These are phyloP conservation scores for Pythium volutum DNA, from an alignment of 352 stramenopile genomes.

Conservation along the genomic window DNA sequence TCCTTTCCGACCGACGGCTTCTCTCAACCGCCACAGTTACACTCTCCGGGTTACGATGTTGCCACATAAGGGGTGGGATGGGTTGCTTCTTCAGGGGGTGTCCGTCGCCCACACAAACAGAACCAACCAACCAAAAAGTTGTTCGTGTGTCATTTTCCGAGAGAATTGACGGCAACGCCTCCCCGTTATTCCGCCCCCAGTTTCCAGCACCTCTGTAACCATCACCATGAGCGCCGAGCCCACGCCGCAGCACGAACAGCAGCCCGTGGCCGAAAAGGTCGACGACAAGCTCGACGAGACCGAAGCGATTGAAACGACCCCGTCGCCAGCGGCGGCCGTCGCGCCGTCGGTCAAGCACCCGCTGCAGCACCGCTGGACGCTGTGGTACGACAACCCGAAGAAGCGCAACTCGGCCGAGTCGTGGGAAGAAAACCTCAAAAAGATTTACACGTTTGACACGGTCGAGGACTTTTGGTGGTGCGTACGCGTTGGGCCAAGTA, in stretches of 20 bases:
- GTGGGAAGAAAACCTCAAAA: constrained; percentile 90
- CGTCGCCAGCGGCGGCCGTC: constrained; percentile 30
- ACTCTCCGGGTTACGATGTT: constrained; percentile 12
- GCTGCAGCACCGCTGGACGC: constrained; percentile 83
- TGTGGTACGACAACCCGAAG: constrained; percentile 91
- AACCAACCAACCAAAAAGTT: constrained; percentile 33
- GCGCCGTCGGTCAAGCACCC: constrained; percentile 66
- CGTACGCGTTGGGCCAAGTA: too few relatives aligned
- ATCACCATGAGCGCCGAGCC: constrained; percentile 29
- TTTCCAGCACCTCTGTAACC: neutral
- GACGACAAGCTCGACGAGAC: constrained; percentile 25
- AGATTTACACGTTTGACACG: constrained; percentile 93
- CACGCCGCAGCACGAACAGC: constrained; percentile 29
- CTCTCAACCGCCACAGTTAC: constrained; percentile 5
- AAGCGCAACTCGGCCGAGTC: constrained; percentile 84
- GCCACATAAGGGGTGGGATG: constrained; percentile 6
- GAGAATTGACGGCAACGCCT: constrained; percentile 1
- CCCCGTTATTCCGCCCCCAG: neutral
- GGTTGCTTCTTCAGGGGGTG: constrained; percentile 17
- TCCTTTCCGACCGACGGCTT: constrained; percentile 20
- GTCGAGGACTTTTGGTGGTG: constrained; percentile 97
- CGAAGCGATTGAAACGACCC: constrained; percentile 28
- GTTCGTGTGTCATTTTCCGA: constrained; percentile 22
- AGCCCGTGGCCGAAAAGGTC: constrained; percentile 37
- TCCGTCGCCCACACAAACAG: constrained; percentile 11